A percentile compares a stretch with the other conserved stretches of the same genome.
Evolutionary conservation across 2,329 filamentous ascomycete genomes (phyloP).

Genomic region (Cyphellophora attinorum): DNA sequence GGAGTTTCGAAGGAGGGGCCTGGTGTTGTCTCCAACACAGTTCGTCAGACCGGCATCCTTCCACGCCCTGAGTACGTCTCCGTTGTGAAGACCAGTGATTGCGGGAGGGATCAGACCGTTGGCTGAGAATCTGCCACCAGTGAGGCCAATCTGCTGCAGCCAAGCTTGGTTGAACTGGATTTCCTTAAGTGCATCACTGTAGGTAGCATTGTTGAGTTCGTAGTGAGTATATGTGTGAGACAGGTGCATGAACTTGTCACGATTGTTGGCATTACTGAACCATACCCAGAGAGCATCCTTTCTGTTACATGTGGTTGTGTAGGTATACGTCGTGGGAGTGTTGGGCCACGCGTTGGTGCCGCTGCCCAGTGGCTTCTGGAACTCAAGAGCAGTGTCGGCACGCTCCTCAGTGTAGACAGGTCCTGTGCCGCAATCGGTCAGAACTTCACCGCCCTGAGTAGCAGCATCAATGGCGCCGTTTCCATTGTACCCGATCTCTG

Average conservation of each 20-base stretch:
- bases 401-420: slow-evolving; percentile 38
- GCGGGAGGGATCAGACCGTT: slow-evolving; percentile 53
- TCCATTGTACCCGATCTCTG: slow-evolving; percentile 49
- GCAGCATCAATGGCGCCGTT: slow-evolving; percentile 40
- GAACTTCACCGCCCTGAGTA: slow-evolving; percentile 12
- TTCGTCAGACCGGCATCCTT: slow-evolving; percentile 49
- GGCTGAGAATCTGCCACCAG: slow-evolving; percentile 36
- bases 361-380: slow-evolving; percentile 40
- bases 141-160: slow-evolving; percentile 36
- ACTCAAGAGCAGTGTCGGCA: slow-evolving; percentile 39
- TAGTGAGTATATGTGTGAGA: slow-evolving; percentile 55
- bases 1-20: slow-evolving; percentile 43
- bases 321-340: slow-evolving; percentile 35
- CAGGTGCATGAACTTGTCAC: slow-evolving; percentile 47
- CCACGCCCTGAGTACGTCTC: slow-evolving; percentile 52
- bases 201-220: slow-evolving; percentile 51
- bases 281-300: slow-evolving; percentile 44
- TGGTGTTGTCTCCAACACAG: slow-evolving; percentile 56
- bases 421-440: slow-evolving; percentile 22
- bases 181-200: slow-evolving; percentile 46
- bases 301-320: slow-evolving; percentile 40
- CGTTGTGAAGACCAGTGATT: slow-evolving; percentile 56
- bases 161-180: slow-evolving; percentile 53
- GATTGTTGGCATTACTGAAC: slow-evolving; percentile 42
- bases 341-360: slow-evolving; percentile 41